Conservation (phyloP, 345 rosid genomes). For the Excoecaria cochinchinensis region DNA sequence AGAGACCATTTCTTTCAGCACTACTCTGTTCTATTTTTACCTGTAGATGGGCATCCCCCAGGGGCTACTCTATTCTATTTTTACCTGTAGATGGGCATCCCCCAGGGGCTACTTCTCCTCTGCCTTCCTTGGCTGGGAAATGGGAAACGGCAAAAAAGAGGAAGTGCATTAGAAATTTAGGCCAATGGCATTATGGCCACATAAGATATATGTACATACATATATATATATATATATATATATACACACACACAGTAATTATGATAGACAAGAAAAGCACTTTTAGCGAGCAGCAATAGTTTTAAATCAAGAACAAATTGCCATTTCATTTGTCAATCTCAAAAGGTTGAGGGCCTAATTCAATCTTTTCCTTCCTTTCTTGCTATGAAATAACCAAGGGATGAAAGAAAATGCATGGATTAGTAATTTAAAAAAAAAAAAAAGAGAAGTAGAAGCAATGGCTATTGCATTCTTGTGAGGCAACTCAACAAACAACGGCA, state of each 20-base stretch:
- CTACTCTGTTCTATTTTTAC: too few species aligned
- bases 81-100: background rate
- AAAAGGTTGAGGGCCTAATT: background rate
- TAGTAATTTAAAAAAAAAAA: background rate
- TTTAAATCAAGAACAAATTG: background rate
- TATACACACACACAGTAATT: background rate
- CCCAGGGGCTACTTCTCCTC: constrained; percentile 55
- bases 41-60: background rate
- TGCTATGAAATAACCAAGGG: background rate
- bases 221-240: too few species aligned
- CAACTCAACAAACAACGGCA: background rate
- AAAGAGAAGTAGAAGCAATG: background rate
- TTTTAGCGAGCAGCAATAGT: background rate
- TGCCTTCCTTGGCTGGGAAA: constrained; percentile 69
- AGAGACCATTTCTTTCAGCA: too few species aligned
- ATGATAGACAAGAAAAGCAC: background rate
- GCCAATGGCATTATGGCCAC: background rate
- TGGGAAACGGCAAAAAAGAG: constrained; percentile 8
- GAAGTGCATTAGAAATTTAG: background rate
- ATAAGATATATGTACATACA: background rate
- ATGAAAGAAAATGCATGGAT: background rate
- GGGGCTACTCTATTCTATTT: too few species aligned
- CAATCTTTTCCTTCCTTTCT: background rate
- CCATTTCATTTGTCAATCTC: background rate
- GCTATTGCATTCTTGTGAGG: background rate